Evolutionary conservation across 192 early-diverging fungal genomes (phyloP).

Genomic region (Rhizoclosmatium globosum): DNA sequence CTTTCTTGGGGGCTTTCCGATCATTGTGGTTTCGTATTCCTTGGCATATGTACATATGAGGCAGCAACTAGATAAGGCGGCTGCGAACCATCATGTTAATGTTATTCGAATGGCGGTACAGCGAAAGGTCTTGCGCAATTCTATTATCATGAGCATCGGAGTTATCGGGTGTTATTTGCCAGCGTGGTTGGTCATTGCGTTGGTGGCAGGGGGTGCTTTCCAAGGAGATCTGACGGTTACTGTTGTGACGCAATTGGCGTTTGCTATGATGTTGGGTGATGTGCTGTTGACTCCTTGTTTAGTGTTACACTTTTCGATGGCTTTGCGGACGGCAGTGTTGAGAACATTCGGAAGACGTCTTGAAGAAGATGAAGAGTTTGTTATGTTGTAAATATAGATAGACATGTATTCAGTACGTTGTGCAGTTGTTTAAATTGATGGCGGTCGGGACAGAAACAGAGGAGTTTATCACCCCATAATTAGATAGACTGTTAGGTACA

Average conservation of each 20-base stretch:
- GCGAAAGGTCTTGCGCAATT: neutral
- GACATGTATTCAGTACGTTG: too few species aligned
- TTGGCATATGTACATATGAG: neutral
- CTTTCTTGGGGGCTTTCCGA: neutral
- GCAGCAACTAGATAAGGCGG: neutral
- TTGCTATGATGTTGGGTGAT: neutral
- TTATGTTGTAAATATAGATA: too few species aligned
- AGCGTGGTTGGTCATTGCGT: neutral
- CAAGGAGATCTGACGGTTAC: neutral
- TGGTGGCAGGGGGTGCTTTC: neutral
- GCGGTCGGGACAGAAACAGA: too few species aligned
- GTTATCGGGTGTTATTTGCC: slow-evolving; percentile 3
- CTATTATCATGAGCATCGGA: slow-evolving; percentile 2
- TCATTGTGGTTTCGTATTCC: neutral
- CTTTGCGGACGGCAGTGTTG: neutral
- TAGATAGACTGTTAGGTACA: too few species aligned
- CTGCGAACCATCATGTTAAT: neutral
- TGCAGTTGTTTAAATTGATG: too few species aligned
- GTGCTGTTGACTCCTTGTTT: neutral
- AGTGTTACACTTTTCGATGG: neutral
- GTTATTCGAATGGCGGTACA: neutral
- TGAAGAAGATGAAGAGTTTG: too few species aligned
- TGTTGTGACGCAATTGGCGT: neutral
- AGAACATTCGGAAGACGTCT: too few species aligned
- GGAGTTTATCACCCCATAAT: too few species aligned